A percentile compares a stretch with the other conserved stretches of the same genome.
Conservation (phyloP, 2,329 filamentous ascomycete genomes). For the Cytospora leucostoma region DNA sequence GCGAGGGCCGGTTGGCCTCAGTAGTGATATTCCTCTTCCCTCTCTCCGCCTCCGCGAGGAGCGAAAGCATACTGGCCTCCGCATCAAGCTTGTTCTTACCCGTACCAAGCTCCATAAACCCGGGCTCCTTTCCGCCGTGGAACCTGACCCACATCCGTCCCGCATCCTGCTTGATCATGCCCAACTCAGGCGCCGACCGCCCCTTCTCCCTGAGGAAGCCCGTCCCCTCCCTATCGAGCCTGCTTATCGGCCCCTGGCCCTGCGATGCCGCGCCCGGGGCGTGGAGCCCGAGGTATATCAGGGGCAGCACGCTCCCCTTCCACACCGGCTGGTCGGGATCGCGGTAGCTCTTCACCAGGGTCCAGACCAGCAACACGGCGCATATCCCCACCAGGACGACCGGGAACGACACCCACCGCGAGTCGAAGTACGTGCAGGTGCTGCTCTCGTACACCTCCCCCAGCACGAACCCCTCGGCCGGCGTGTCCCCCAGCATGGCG, state of each 20-base stretch:
- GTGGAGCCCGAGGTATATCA: conserved; percentile 27
- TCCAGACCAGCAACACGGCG: conserved; percentile 26
- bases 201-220: conserved; percentile 14
- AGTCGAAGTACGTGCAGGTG: conserved; percentile 27
- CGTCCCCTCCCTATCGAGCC: neutral
- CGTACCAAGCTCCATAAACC: conserved; percentile 14
- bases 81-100: neutral
- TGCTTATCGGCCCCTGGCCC: neutral
- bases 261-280: neutral
- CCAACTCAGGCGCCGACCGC: conserved; percentile 23
- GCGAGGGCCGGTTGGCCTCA: neutral
- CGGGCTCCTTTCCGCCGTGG: conserved; percentile 23
- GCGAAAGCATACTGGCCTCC: conserved; percentile 1
- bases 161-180: conserved; percentile 18
- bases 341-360: conserved; percentile 25
- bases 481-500: neutral
- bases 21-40: neutral
- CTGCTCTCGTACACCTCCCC: conserved; percentile 24
- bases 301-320: conserved; percentile 26
- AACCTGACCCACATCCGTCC: conserved; percentile 26
- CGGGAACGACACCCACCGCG: conserved; percentile 28
- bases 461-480: conserved; percentile 3
- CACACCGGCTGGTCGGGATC: conserved; percentile 30
- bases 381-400: conserved; percentile 23
- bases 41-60: neutral